Conservation (phyloP, 164 flowering plant genomes). For the Vitis riparia region DNA sequence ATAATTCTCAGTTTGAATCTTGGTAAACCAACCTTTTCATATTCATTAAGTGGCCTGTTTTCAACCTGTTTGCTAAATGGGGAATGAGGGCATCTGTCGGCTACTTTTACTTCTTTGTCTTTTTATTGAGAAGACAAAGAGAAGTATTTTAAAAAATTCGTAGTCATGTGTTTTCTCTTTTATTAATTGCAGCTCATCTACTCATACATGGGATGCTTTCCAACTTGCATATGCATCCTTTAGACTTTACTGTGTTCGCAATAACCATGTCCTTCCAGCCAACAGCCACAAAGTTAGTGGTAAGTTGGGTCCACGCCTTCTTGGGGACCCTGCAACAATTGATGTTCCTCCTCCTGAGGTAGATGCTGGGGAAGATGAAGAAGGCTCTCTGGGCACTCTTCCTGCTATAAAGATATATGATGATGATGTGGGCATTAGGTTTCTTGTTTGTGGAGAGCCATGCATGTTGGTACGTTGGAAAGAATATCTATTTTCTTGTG, state of each 20-base stretch:
- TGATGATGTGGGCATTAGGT: conserved; percentile 78
- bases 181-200: conserved; percentile 59
- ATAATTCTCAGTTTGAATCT: no score
- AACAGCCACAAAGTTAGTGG: conserved; percentile 37
- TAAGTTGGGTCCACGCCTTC: conserved; percentile 62
- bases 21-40: no score
- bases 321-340: conserved; percentile 83
- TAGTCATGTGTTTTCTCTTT: conserved; percentile 1
- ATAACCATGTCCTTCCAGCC: conserved; percentile 41
- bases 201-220: conserved; percentile 96
- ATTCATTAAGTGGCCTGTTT: no score
- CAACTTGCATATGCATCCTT: conserved; percentile 92
- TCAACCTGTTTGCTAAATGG: no score
- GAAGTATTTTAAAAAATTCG: not conserved
- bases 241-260: conserved; percentile 69
- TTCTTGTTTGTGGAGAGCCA: conserved; percentile 86
- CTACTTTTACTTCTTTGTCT: no score
- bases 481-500: not conserved
- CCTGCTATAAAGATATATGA: conserved; percentile 87
- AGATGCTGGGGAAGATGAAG: conserved; percentile 66
- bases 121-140: not conserved
- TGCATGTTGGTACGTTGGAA: conserved; percentile 56
- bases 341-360: conserved; percentile 51
- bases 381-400: conserved; percentile 44
- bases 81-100: no score